Evolutionary conservation across 371 early-diverging fungal genomes (phyloP), one percentile per base, ranked within the genome.

Genomic region (Batkoa obscura): DNA sequence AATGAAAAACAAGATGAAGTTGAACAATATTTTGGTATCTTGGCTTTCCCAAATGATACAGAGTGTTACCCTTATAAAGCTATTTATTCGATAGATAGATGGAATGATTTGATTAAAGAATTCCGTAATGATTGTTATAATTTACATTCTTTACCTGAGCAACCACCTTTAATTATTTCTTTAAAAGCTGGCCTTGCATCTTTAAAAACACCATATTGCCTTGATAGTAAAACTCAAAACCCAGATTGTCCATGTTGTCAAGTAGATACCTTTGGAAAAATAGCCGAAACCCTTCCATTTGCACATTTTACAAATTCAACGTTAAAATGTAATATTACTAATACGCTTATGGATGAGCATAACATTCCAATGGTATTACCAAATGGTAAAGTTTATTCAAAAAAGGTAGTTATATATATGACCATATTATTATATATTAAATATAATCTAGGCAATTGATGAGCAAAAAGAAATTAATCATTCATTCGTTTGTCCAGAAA

Each of bases 331-430:
- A 76, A 88, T n/a, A 78, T 93, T 31, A 80, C 84, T 33, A 92
- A 92, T 17, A 69, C 72, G 43, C 80, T 83, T 31, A 93, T 94
- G 88, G 81, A 94, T 61, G 95, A 88, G 62, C 79, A 90, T 66
- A 97, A 97, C 60, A 81, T 86, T 45, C 94, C 94, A 0, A 80
- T 97, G 86, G 79, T 85, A 3, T 68, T 95, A 58, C 95, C 94
- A 10, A 94, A 95, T 66, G 95, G 95, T 42, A 76, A 83, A 48
- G 95, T 93, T 2, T 97, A 94, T 64, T 91, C 91, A 23, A 68
- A 63, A 13, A 65, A 76, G 66, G 88, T 82, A 61, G n/a, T n/a
- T n/a, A n/a, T n/a, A n/a, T n/a, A n/a, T n/a, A n/a, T n/a, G n/a
- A n/a, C n/a, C n/a, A n/a, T n/a, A n/a, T n/a, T n/a, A n/a, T n/a